These are phyloP conservation scores for Rugosomyces carneus DNA, from an alignment of 1,284 basidiomycete genomes.

Conservation along the genomic window DNA sequence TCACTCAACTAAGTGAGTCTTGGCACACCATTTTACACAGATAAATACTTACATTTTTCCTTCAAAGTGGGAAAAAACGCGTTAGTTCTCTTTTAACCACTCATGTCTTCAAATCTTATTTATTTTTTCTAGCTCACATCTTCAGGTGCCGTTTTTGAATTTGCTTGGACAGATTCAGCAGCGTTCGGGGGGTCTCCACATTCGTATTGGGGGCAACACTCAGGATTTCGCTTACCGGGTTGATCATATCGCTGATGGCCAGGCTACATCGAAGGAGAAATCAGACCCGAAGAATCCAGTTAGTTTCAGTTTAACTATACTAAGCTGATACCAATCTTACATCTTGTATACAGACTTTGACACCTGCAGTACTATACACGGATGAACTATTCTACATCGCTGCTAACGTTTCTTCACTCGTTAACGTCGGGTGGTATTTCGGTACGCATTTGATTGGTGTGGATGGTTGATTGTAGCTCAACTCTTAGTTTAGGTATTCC, in stretches of 20 bases:
- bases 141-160: constrained; percentile 46
- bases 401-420: constrained; percentile 47
- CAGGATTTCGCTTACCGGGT: constrained; percentile 57
- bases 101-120: background rate
- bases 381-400: constrained; percentile 53
- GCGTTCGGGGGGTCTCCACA: constrained; percentile 50
- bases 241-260: constrained; percentile 36
- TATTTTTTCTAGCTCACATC: constrained; percentile 5
- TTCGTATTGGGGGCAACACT: constrained; percentile 73
- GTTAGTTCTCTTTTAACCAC: constrained; percentile 20
- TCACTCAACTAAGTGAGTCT: constrained; percentile 51
- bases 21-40: background rate
- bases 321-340: background rate
- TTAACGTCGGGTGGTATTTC: constrained; percentile 58
- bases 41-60: background rate
- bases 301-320: constrained; percentile 15
- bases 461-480: background rate
- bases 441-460: constrained; percentile 24
- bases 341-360: constrained; percentile 37
- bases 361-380: constrained; percentile 54
- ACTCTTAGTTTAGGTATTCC: constrained; percentile 37
- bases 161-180: constrained; percentile 59
- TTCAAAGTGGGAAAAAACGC: constrained; percentile 44
- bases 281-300: constrained; percentile 38
- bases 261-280: constrained; percentile 45